Evolutionary conservation across 371 early-diverging fungal species (phyloP), one percentile per base, ranked within the genome.

Genomic region (Gilbertella persicaria): DNA sequence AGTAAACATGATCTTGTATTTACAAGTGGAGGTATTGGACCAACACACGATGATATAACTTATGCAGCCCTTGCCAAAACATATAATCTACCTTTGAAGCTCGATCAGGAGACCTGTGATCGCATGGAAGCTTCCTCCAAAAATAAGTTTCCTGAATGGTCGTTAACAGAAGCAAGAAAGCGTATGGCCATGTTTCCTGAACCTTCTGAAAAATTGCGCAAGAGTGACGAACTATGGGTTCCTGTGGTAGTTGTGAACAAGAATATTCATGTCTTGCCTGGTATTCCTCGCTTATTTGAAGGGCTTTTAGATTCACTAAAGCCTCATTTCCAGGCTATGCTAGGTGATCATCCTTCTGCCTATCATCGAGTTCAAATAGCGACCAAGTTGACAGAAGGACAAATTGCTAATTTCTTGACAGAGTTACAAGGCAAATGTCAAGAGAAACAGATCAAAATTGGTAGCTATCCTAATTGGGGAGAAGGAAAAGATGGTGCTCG

Each of bases 11-110:
- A 82, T 55, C 39, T 83, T 14, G 90, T 89, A 23, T 81, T 89
- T 37, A 89, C 90, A 5, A 83, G 80, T 60, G 90, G 90, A 38
- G 90, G 90, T 3, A 87, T 89, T 40, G 88, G 82, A 0, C 85
- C 87, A 2, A 88, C 90, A 0, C 84, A 85, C 55, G 87, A 87
- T 51, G 87, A 89, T 61, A 86, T 90, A 26, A 89, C 85, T 0
- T 90, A 91, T 59, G 61, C 68, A 43, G 78, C 89, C 2, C 61
- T 91, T 9, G 90, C 88, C 5, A 66, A 66, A 24, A 82, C 91
- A 1, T 90, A 80, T 51, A 62, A 67, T 41, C 55, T 71, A 29
- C 42, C 57, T 4, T 63, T 90, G 9, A 62, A 53, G 26, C 52
- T 80, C 47, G 86, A 90, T 47, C 37, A 73, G 7, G 67, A 58